Percentiles rank a stretch among this genome's conserved stretches.
These are phyloP conservation scores for Eucalyptus cloeziana DNA, from an alignment of 345 rosid species.

Conservation along the genomic window DNA sequence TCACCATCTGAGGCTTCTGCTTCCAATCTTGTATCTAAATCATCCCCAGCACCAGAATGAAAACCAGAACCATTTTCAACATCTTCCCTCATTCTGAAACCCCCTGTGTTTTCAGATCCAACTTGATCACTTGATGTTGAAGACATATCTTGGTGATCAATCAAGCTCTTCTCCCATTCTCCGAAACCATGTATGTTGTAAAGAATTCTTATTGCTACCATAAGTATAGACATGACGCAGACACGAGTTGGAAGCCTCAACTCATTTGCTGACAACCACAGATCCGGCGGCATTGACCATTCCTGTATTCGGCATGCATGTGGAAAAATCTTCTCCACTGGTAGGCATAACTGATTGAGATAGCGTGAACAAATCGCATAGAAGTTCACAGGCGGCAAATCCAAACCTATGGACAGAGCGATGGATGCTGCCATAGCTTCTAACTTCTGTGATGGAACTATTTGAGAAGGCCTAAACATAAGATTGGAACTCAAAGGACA, in stretches of 20 bases:
- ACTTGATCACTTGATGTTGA: neutral
- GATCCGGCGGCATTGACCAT: conserved; percentile 78
- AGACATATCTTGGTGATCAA: neutral
- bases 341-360: conserved; percentile 46
- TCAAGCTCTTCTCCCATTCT: conserved; percentile 51
- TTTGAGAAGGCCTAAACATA: conserved; percentile 55
- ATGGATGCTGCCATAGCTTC: conserved; percentile 53
- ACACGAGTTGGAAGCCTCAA: conserved; percentile 55
- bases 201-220: conserved; percentile 46
- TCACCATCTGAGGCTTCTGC: conserved; percentile 1
- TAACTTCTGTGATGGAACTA: conserved; percentile 38
- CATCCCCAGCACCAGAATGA: conserved; percentile 2
- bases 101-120: neutral
- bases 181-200: conserved; percentile 63
- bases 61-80: conserved; percentile 4
- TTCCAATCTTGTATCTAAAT: conserved; percentile 2
- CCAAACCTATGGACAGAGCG: conserved; percentile 54
- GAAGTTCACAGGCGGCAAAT: conserved; percentile 68
- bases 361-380: conserved; percentile 47
- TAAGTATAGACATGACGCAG: conserved; percentile 47
- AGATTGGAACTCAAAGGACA: conserved; percentile 41
- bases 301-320: conserved; percentile 41
- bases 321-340: conserved; percentile 37
- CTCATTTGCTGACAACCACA: conserved; percentile 56
- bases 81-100: neutral